Evolutionary conservation across 1,139 yeast species (phyloP).

Genomic region (Pneumocystis murina): DNA sequence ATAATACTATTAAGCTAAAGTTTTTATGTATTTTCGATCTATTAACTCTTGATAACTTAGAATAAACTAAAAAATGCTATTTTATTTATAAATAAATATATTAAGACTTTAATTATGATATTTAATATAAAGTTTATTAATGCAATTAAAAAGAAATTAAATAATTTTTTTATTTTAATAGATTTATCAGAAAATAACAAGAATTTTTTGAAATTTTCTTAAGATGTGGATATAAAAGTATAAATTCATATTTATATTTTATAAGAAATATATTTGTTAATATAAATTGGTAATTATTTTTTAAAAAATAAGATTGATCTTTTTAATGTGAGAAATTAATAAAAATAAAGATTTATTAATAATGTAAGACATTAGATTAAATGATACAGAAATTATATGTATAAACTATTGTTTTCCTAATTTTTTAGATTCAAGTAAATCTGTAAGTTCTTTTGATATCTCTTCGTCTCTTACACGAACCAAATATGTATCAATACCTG

Average conservation of each 20-base stretch:
- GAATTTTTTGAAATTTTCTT: not conserved
- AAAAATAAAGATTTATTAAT: not conserved
- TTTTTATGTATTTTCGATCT: not conserved
- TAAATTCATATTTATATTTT: not conserved
- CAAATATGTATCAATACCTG: conserved; percentile 43
- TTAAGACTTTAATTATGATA: not conserved
- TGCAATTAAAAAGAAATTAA: not conserved
- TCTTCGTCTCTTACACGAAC: conserved; percentile 55
- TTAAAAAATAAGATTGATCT: not conserved
- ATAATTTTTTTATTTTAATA: not conserved
- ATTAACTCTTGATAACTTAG: not conserved
- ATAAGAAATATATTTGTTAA: not conserved
- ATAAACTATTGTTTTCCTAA: not conserved
- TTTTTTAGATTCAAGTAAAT: not conserved
- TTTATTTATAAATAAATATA: no score
- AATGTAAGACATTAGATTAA: not conserved
- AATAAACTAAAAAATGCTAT: not conserved
- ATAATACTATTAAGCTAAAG: not conserved
- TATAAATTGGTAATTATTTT: not conserved
- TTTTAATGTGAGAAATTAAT: not conserved
- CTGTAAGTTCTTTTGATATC: conserved; percentile 47
- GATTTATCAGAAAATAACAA: not conserved
- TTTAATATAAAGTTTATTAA: not conserved
- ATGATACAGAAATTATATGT: not conserved
- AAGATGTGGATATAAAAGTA: not conserved